Base-by-base conservation (phyloP, 2,329 filamentous ascomycete species). In the Rhinocladiella similis region DNA sequence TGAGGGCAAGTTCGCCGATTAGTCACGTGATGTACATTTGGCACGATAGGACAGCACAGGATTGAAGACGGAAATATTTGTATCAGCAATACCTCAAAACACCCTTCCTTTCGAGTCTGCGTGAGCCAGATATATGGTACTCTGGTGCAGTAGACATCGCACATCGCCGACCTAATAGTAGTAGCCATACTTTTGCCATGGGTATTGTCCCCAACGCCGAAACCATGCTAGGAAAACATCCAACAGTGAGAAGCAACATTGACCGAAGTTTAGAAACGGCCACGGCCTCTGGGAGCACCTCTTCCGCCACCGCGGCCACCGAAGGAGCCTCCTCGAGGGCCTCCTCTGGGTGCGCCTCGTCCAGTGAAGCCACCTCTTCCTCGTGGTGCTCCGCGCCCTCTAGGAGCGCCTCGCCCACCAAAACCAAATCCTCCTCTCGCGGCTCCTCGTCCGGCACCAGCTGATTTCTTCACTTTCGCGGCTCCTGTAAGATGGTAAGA, bases 401-500 rank as follows among this genome's bases (percentile, higher is more conserved):
- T 63, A 16, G 53, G 38, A 36, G 75, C 72, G 41, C 75, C 72
- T 53, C 77, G 74, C 62, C 78, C 72, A 64, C 72, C 66, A 46
- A 72, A 72, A 55, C 73, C 75, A 66, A 76, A 76, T 14, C 77
- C 78, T 62, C 82, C 80, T 63, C 80, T 72, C 42, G 73, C 68
- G 61, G 70, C 78, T 56, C 78, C 76, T 63, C 78, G 74, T 46
- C 43, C 43, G 43, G 70, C 63, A 61, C 73, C 80, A 52, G 80
- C 77, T 52, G 62, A 54, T 39, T 64, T 64, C 53, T 62, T 63
- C 43, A 66, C 67, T 57, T 61, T 65, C 25, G 65, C 58, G 50
- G 78, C 81, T 62, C 87, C 88, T 65, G 69, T 88, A 88, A 65
- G 77, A 50, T n/a, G 20, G 42, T 60, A n/a, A 48, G 35, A 46